Evolutionary conservation across 306 rosid species (phyloP).

Genomic region (Quercus glauca): DNA sequence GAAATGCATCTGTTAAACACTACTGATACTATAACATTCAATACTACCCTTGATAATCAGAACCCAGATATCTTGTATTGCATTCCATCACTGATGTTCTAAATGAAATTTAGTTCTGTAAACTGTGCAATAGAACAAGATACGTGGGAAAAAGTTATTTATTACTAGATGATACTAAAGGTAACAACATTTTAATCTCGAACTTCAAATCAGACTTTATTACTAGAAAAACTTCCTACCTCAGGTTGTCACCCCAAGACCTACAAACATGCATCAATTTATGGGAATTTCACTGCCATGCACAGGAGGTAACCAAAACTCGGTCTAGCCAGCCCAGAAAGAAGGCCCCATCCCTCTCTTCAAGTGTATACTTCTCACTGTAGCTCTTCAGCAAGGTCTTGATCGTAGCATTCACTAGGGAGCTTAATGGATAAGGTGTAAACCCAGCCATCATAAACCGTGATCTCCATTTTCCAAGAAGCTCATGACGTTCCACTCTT

Average conservation of each 20-base stretch:
- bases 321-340: constrained; percentile 79
- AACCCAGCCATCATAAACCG: constrained; percentile 78
- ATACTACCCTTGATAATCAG: background rate
- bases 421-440: constrained; percentile 63
- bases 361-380: constrained; percentile 66
- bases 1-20: background rate
- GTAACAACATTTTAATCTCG: background rate
- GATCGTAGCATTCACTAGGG: constrained; percentile 60
- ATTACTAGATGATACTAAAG: constrained; percentile 19
- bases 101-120: constrained; percentile 5
- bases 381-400: constrained; percentile 60
- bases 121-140: constrained; percentile 17
- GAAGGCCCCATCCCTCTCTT: constrained; percentile 71
- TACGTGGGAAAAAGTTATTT: background rate
- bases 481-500: constrained; percentile 88
- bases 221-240: background rate
- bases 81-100: background rate
- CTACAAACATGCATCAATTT: background rate
- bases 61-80: background rate
- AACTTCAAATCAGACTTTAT: background rate
- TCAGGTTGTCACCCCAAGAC: background rate
- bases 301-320: constrained; percentile 60
- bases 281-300: constrained; percentile 60
- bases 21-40: background rate
- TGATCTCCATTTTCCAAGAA: constrained; percentile 67